Evolutionary conservation across 345 rosid species (phyloP), one percentile per base, ranked within the genome.

Genomic region (Citrus cavaleriei): DNA sequence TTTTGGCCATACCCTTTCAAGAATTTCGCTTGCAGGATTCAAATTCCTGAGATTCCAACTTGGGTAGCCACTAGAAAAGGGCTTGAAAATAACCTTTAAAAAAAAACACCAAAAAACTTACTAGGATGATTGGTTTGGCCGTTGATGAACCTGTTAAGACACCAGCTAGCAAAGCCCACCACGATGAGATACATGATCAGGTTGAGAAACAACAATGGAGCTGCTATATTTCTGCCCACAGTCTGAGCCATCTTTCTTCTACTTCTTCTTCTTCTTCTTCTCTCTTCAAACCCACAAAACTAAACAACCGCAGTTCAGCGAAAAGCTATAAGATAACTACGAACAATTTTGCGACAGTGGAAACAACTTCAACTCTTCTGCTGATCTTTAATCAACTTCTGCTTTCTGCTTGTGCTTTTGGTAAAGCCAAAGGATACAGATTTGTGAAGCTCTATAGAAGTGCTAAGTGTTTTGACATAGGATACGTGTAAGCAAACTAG

Each of bases 81-180:
- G 66, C 18, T 62, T 28, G 67, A 63, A 28, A 32, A 63, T 42
- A 13, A 28, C 30, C 3, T 32, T 35, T 35, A 0, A 3, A 30
- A 34, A 35, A 28, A 64, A 30, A 35, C 1, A 3, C 5, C 38
- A 18, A 14, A 38, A 65, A 4, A 68, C 81, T 85, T 84, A 94
- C 99, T 93, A 37, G 99, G 99, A 64, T 91, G 95, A 73, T 79
- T 5, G 60, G 98, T 91, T 75, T 86, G 91, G 83, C 96, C 97
- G 72, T 96, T 87, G 90, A 94, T 94, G 81, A 66, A 77, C 85
- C 42, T 87, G 64, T 94, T 90, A 59, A 94, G 46, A 77, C 97
- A 91, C 97, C 99, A 96, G 76, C 97, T 93, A 6, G 95, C 89
- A 70, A 96, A 96, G 22, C 95, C 98, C 68, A 93, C 62, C 38